phyloP scores from a whole-genome alignment of 2,329 filamentous ascomycete species.

The Lachnellula suecica region DNA sequence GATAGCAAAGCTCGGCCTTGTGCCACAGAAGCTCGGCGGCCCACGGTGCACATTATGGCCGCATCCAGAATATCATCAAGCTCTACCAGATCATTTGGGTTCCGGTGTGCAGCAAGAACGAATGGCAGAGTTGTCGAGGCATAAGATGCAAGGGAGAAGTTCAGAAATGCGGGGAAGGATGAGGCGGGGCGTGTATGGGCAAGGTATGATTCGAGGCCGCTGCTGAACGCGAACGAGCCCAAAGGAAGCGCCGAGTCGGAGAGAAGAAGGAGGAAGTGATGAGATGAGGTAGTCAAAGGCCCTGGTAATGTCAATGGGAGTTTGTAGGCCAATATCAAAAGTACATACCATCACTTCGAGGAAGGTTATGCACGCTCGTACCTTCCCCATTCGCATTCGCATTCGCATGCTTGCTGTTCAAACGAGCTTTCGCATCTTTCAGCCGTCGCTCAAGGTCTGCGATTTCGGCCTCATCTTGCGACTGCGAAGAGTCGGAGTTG shows the following conservation, averaged over 20 bases:
- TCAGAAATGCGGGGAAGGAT: constrained; percentile 66
- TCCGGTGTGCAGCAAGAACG: constrained; percentile 64
- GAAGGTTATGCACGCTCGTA: constrained; percentile 22
- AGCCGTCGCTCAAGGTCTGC: constrained; percentile 51
- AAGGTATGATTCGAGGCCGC: constrained; percentile 78
- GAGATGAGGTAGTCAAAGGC: constrained; percentile 20
- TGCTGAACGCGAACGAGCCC: constrained; percentile 85
- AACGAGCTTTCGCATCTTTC: constrained; percentile 40
- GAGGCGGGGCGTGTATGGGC: constrained; percentile 56
- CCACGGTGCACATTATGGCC: constrained; percentile 75
- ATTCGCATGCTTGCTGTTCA: constrained; percentile 34
- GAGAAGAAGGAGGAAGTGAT: constrained; percentile 72
- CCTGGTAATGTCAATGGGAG: constrained; percentile 17
- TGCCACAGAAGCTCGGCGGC: constrained; percentile 69
- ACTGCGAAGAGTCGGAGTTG: constrained; percentile 21
- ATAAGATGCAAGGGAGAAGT: constrained; percentile 68
- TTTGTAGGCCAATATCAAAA: not conserved
- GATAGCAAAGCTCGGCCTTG: constrained; percentile 74
- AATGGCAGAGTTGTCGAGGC: constrained; percentile 74
- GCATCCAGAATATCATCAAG: constrained; percentile 79
- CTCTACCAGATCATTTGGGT: constrained; percentile 47
- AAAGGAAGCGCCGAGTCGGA: constrained; percentile 80
- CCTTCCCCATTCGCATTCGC: constrained; percentile 14
- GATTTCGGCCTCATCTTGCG: constrained; percentile 51
- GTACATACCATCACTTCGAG: constrained; percentile 19